These are phyloP conservation scores for Zygosaccharomyces gambellarensis DNA, from an alignment of 805 yeast species.

Conservation along the genomic window DNA sequence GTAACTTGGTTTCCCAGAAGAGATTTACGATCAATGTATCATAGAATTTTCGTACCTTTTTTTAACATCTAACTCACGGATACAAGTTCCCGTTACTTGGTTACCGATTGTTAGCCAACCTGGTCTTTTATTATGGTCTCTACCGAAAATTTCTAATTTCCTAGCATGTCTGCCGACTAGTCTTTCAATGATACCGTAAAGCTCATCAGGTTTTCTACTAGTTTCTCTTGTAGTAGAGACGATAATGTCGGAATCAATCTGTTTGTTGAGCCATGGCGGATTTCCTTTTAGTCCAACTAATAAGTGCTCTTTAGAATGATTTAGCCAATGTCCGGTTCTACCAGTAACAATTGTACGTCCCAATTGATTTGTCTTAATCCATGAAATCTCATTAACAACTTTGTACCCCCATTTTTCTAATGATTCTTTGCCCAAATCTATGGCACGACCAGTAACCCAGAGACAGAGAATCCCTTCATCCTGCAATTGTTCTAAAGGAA, in stretches of 20 bases:
- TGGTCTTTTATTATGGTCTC: constrained; percentile 76
- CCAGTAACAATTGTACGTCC: constrained; percentile 90
- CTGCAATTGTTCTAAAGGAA: constrained; percentile 67
- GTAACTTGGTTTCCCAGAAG: too few species aligned
- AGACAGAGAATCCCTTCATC: constrained; percentile 77
- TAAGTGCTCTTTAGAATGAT: constrained; percentile 89
- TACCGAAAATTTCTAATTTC: constrained; percentile 84
- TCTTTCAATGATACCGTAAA: constrained; percentile 80
- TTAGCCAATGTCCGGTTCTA: constrained; percentile 94
- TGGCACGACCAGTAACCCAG: constrained; percentile 95
- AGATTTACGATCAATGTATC: background rate
- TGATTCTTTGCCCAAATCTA: constrained; percentile 80
- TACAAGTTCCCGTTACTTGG: constrained; percentile 56
- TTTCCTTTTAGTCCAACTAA: constrained; percentile 80
- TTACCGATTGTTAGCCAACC: constrained; percentile 92
- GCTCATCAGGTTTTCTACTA: constrained; percentile 86
- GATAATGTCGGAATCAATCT: constrained; percentile 68
- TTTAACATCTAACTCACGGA: constrained; percentile 55
- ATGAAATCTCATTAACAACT: constrained; percentile 72
- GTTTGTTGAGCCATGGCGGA: constrained; percentile 63
- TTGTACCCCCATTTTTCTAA: constrained; percentile 77
- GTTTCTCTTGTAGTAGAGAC: constrained; percentile 86
- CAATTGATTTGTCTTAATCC: constrained; percentile 89
- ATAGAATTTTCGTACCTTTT: constrained; percentile 35
- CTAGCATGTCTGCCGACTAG: constrained; percentile 72